Conservation (phyloP, 306 rosid genomes). For the Quercus ilex region DNA sequence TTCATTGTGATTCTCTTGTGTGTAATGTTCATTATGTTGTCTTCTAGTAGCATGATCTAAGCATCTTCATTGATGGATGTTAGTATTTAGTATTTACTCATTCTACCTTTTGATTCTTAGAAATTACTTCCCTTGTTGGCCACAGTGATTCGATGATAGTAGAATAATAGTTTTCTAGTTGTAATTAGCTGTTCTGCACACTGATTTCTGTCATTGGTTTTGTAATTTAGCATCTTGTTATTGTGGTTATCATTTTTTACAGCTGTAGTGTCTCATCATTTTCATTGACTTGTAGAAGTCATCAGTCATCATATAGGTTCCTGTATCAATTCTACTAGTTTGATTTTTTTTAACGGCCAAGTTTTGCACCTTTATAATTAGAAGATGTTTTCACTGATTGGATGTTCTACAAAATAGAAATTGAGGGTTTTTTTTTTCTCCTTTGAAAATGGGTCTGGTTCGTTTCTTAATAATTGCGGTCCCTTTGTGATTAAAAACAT, state of each 20-base stretch:
- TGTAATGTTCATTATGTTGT: conserved; percentile 3
- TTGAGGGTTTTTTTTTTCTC: not conserved
- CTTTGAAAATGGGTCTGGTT: not conserved
- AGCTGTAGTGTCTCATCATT: not conserved
- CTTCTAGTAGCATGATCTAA: not conserved
- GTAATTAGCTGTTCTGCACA: conserved; percentile 1
- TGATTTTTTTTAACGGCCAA: not conserved
- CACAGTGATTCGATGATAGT: not conserved
- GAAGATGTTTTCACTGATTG: not conserved
- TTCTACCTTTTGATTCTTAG: not conserved
- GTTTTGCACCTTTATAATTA: not conserved
- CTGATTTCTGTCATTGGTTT: not conserved
- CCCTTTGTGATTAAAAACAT: not conserved
- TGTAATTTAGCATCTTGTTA: not conserved
- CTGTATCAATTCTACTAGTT: not conserved
- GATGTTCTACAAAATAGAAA: not conserved
- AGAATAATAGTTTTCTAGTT: not conserved
- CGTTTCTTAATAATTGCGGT: not conserved
- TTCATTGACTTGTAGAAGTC: conserved; percentile 6
- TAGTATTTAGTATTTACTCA: not conserved
- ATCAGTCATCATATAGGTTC: not conserved
- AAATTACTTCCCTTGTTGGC: not conserved
- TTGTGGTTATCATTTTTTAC: not conserved
- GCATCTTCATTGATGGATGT: not conserved
- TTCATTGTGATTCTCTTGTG: not conserved